Percentiles rank a stretch among this genome's conserved stretches.
These are phyloP conservation scores for Trichoderma atrobrunneum DNA, from an alignment of 2,329 filamentous ascomycete genomes.

Conservation along the genomic window DNA sequence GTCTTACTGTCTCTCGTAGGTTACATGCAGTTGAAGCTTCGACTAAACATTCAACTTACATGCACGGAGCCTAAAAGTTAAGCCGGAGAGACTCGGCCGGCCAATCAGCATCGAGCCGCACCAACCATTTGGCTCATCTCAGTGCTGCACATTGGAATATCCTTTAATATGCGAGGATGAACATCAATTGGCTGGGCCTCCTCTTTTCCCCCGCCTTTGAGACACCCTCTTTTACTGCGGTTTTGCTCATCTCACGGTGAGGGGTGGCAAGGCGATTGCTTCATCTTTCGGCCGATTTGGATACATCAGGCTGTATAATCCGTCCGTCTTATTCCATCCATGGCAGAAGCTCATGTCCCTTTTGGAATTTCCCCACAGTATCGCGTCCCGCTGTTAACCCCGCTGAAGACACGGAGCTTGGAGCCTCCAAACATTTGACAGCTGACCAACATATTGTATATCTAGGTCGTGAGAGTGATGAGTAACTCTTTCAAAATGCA, in stretches of 20 bases:
- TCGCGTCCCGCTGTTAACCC: not conserved
- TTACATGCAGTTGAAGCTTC: not conserved
- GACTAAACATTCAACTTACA: not conserved
- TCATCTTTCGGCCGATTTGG: not conserved
- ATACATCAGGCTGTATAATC: not conserved
- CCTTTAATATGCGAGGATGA: not conserved
- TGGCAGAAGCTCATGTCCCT: not conserved
- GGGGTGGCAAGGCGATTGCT: not conserved
- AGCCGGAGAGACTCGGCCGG: not conserved
- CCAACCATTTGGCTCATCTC: not conserved
- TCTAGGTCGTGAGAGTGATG: not conserved
- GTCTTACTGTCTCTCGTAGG: not conserved
- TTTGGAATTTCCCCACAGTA: not conserved
- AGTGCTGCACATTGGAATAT: not conserved
- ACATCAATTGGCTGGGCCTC: not conserved
- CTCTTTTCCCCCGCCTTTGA: not conserved
- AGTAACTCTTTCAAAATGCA: not conserved
- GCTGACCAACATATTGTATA: not conserved
- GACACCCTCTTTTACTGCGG: not conserved
- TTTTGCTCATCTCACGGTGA: not conserved
- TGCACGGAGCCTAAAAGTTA: conserved; percentile 11
- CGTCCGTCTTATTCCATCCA: not conserved
- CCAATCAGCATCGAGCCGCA: not conserved
- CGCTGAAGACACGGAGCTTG: not conserved
- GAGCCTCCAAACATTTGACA: not conserved